Conservation (phyloP, 352 stramenopile genomes). For the Phytopythium oedochilum region DNA sequence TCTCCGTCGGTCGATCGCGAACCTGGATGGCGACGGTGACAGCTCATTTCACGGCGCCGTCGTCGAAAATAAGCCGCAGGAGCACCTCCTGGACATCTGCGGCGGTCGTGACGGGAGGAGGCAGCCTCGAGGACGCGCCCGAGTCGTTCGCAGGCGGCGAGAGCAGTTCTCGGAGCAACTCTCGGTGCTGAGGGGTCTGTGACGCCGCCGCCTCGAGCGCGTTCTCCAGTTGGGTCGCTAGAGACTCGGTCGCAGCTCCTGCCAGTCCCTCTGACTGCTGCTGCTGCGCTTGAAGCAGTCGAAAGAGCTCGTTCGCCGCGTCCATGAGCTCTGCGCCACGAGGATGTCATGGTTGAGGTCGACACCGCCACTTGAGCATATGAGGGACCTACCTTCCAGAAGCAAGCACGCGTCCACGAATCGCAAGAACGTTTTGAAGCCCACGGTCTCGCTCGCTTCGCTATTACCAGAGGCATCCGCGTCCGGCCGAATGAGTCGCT, state of each 20-base stretch:
- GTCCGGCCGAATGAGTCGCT: neutral
- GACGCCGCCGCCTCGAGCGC: neutral
- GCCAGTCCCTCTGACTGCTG: neutral
- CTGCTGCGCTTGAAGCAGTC: neutral
- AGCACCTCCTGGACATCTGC: neutral
- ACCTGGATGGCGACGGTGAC: neutral
- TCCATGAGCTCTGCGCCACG: neutral
- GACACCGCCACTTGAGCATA: no score
- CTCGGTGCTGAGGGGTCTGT: neutral
- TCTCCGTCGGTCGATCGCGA: neutral
- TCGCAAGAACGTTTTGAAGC: neutral
- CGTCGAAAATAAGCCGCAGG: neutral
- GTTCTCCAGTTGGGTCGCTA: neutral
- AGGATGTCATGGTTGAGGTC: no score
- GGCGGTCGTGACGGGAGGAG: neutral
- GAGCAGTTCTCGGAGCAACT: neutral
- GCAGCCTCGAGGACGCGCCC: neutral
- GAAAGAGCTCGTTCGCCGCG: neutral
- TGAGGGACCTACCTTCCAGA: neutral
- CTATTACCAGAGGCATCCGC: neutral
- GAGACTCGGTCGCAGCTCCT: neutral
- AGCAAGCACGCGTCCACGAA: neutral
- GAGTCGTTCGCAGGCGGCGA: neutral
- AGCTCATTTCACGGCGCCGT: neutral
- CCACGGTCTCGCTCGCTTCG: neutral